Percentiles rank a stretch among this genome's conserved stretches.
These are phyloP conservation scores for Bipolaris zeicola DNA, from an alignment of 2,329 filamentous ascomycete genomes.

Conservation along the genomic window DNA sequence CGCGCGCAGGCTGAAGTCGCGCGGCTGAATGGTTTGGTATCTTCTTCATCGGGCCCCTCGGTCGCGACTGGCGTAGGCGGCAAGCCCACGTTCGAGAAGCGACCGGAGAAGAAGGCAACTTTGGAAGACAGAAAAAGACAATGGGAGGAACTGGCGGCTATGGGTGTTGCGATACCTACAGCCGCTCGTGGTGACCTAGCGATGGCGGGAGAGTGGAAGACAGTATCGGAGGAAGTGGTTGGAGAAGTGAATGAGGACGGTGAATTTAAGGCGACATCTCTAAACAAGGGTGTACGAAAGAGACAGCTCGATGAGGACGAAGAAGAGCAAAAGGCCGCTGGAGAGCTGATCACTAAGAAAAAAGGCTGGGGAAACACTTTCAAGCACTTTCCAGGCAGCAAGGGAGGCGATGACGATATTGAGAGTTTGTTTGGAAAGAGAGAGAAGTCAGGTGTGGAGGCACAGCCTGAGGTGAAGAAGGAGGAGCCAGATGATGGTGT, in stretches of 20 bases:
- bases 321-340: constrained; percentile 65
- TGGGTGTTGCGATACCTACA: constrained; percentile 85
- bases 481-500: constrained; percentile 45
- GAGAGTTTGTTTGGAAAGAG: constrained; percentile 62
- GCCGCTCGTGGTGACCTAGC: constrained; percentile 80
- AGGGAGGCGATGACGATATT: constrained; percentile 64
- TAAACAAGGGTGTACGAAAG: constrained; percentile 66
- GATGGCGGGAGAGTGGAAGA: constrained; percentile 87
- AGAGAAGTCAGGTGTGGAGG: constrained; percentile 14
- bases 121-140: constrained; percentile 78
- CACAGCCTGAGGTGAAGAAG: constrained; percentile 48
- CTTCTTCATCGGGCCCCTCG: constrained; percentile 44
- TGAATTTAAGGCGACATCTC: constrained; percentile 50
- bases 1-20: constrained; percentile 84
- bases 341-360: constrained; percentile 51
- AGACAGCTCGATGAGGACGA: constrained; percentile 64
- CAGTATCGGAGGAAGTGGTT: constrained; percentile 58
- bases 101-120: constrained; percentile 54
- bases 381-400: constrained; percentile 53
- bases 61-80: constrained; percentile 38
- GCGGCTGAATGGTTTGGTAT: constrained; percentile 77
- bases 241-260: constrained; percentile 52
- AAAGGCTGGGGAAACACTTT: constrained; percentile 55
- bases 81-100: constrained; percentile 38
- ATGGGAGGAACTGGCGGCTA: constrained; percentile 81